A percentile compares a stretch with the other conserved stretches of the same genome.
These are phyloP conservation scores for Cicer judaicum DNA, from an alignment of 306 rosid genomes.

Conservation along the genomic window DNA sequence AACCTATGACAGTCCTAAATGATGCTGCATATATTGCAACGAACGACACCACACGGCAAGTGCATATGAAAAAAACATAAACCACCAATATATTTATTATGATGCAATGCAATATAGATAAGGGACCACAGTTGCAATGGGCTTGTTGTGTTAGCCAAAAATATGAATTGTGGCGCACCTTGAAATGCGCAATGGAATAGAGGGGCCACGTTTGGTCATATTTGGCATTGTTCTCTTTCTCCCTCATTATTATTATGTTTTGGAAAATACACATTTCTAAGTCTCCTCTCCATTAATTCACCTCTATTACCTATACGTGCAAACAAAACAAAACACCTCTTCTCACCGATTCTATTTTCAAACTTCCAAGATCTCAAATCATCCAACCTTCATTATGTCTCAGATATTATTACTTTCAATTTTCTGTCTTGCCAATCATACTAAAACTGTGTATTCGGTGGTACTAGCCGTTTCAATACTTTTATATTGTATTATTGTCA, in stretches of 20 bases:
- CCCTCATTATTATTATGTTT: conserved; percentile 45
- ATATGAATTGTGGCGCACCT: conserved; percentile 43
- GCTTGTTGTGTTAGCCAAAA: conserved; percentile 24
- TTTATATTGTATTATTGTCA: neutral
- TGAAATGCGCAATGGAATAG: conserved; percentile 44
- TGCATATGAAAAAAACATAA: too few species aligned
- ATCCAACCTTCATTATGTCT: conserved; percentile 38
- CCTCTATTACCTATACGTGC: conserved; percentile 11
- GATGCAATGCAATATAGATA: too few species aligned
- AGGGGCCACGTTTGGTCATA: conserved; percentile 43
- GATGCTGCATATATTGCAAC: too few species aligned
- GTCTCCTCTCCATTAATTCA: conserved; percentile 48
- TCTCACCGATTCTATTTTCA: conserved; percentile 48
- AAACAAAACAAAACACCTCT: neutral
- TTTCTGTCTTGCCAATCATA: neutral
- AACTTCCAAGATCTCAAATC: conserved; percentile 43
- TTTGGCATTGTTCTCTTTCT: conserved; percentile 40
- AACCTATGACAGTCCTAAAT: too few species aligned
- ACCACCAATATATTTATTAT: too few species aligned
- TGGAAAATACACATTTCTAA: conserved; percentile 34
- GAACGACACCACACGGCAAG: too few species aligned
- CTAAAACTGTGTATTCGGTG: neutral
- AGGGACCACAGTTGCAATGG: conserved; percentile 35
- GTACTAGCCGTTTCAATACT: neutral
- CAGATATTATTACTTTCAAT: conserved; percentile 35